A percentile compares a stretch with the other conserved stretches of the same genome.
phyloP scores from a whole-genome alignment of 208 protist species.

The Leishmania major region DNA sequence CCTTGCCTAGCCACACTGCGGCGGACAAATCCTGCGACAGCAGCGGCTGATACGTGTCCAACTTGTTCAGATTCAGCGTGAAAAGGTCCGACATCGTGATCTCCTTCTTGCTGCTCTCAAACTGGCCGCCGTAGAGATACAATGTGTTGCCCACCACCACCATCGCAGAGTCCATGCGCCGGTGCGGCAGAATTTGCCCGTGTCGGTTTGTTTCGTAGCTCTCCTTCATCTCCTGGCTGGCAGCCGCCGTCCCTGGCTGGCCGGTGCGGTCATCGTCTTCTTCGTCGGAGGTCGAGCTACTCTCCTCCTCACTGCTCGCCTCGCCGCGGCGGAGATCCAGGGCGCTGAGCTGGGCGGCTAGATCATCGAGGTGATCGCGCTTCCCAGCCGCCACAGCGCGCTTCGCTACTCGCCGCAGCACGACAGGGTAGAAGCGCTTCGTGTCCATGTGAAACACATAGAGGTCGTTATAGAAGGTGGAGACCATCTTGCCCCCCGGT shows the following conservation, averaged over 20 bases:
- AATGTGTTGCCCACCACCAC: constrained; percentile 68
- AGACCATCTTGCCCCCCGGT: constrained; percentile 81
- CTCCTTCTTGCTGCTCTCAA: constrained; percentile 86
- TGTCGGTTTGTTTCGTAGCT: constrained; percentile 71
- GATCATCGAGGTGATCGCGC: constrained; percentile 37
- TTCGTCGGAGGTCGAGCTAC: constrained; percentile 24
- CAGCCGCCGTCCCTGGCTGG: constrained; percentile 1
- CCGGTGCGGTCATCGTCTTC: constrained; percentile 29
- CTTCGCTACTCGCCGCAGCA: constrained; percentile 51
- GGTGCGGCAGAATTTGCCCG: constrained; percentile 76
- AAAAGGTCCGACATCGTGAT: constrained; percentile 91
- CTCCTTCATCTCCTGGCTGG: constrained; percentile 54
- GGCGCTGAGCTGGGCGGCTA: constrained; percentile 66
- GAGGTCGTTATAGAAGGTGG: constrained; percentile 91
- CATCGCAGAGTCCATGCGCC: constrained; percentile 84
- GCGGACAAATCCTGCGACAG: constrained; percentile 86
- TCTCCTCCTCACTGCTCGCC: constrained; percentile 28
- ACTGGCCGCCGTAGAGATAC: constrained; percentile 91
- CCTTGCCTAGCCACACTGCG: constrained; percentile 83
- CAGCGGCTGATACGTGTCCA: constrained; percentile 80
- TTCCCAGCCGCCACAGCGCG: constrained; percentile 4
- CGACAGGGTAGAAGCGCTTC: constrained; percentile 86
- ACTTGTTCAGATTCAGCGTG: constrained; percentile 79
- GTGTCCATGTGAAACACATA: constrained; percentile 93
- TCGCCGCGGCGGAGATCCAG: constrained; percentile 45